Base-by-base conservation (phyloP, 2,329 filamentous ascomycete genomes). In the Volutella citrinella region DNA sequence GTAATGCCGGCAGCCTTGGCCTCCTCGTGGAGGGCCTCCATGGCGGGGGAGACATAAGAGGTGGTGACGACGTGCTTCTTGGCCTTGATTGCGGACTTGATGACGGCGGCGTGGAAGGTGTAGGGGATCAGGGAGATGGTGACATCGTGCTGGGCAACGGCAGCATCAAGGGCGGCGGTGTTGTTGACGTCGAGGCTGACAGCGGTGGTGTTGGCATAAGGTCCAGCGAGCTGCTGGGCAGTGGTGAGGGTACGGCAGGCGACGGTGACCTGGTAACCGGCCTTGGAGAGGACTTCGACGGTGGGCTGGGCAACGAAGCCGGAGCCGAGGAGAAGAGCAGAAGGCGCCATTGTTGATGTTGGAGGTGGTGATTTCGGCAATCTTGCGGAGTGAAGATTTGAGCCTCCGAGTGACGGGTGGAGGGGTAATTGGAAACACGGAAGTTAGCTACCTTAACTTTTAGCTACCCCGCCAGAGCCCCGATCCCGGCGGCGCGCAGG, bases 21-120 rank as follows among this genome's bases (percentile, higher is more conserved):
- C 52, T 84, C 71, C 53, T 81, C 72, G 55, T 96, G 84, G 31
- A 97, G 80, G 70, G 90, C 91, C 68, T 83, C 66, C 89, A 96
- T 96, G 47, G 87, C 87, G 5, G 88, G 88, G 5, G 87, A 94
- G 49, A 95, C 86, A 60, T 97, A 97, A 48, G 81, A 88, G 19
- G 91, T 96, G 39, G 91, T 96, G 57, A 97, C 90, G 42, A 97
- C 89, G 70, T 97, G 72, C 77, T 91, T 95, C 85, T 95, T 96
- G 56, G 83, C 78, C 56, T 83, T 79, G 68, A 97, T 96, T 45
- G 89, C 91, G 21, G 84, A 82, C 76, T 95, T 91, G 78, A 96
- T 94, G 55, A 96, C 89, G 36, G 76, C 73, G 27, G 84, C 86
- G 65, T 95, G 89, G 76, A 80, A 87, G 41, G 81, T 94, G 70